Percentiles rank a stretch among this genome's conserved stretches.
These are phyloP conservation scores for Xylaria sp. DNA, from an alignment of 2,329 filamentous ascomycete genomes.

Conservation along the genomic window DNA sequence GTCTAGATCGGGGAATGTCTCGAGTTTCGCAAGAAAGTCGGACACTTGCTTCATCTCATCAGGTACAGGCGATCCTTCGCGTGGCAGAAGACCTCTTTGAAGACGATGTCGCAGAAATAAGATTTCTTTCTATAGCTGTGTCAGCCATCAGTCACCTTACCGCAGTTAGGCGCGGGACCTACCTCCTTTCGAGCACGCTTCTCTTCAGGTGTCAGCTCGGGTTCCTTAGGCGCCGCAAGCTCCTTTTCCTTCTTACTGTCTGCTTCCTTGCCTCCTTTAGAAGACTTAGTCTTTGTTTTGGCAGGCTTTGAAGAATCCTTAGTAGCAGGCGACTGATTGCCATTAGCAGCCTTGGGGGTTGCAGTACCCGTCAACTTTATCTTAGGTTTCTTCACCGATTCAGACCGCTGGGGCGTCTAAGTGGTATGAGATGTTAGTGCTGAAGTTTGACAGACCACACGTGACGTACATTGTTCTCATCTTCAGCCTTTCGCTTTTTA, in stretches of 20 bases:
- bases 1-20: slow-evolving; percentile 79
- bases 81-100: slow-evolving; percentile 88
- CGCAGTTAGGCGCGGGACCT: slow-evolving; percentile 35
- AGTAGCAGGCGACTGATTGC: slow-evolving; percentile 51
- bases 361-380: slow-evolving; percentile 68
- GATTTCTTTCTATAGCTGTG: slow-evolving; percentile 69
- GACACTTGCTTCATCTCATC: slow-evolving; percentile 82
- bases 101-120: slow-evolving; percentile 92
- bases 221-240: slow-evolving; percentile 55
- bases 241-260: slow-evolving; percentile 61
- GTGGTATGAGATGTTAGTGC: slow-evolving; percentile 3
- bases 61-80: slow-evolving; percentile 83
- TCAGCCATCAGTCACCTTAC: slow-evolving; percentile 42
- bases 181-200: slow-evolving; percentile 65
- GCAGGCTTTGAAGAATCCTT: slow-evolving; percentile 56
- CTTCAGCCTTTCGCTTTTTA: slow-evolving; percentile 88
- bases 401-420: slow-evolving; percentile 62
- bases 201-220: slow-evolving; percentile 63
- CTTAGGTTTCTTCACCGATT: slow-evolving; percentile 71
- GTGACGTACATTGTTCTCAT: slow-evolving; percentile 70
- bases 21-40: slow-evolving; percentile 79
- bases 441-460: background rate
- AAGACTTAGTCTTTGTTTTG: slow-evolving; percentile 62
- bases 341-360: slow-evolving; percentile 73
- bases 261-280: slow-evolving; percentile 48